Percentiles rank a stretch among this genome's conserved stretches.
phyloP scores from a whole-genome alignment of 1,284 basidiomycete genomes.

The Sphagnurus paluster region DNA sequence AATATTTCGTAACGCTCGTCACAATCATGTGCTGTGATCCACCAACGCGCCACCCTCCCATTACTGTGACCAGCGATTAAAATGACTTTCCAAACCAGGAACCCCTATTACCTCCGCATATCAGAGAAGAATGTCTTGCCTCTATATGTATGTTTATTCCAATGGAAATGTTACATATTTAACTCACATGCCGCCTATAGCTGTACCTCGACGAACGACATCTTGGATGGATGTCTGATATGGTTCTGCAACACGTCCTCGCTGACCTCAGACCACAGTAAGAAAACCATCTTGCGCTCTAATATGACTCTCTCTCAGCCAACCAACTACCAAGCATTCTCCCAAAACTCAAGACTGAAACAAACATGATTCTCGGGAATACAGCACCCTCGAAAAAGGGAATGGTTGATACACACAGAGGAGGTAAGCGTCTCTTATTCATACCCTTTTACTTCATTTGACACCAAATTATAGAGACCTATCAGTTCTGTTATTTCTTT shows the following conservation, averaged over 20 bases:
- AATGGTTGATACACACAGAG: constrained; percentile 70
- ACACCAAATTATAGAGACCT: too few relatives aligned
- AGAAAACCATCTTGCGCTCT: constrained; percentile 17
- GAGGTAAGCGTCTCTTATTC: constrained; percentile 53
- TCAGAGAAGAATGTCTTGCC: constrained; percentile 64
- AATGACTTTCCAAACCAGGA: constrained; percentile 58
- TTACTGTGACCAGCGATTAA: not conserved
- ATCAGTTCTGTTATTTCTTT: constrained; percentile 82
- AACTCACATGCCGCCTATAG: constrained; percentile 33
- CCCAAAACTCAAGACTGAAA: constrained; percentile 64
- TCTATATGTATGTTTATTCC: constrained; percentile 54
- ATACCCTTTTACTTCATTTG: too few relatives aligned
- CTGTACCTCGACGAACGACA: constrained; percentile 80
- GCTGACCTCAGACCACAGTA: constrained; percentile 71
- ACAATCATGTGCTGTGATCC: constrained; percentile 15
- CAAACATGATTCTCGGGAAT: constrained; percentile 41
- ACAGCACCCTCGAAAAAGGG: constrained; percentile 53
- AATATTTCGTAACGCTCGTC: constrained; percentile 11
- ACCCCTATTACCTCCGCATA: constrained; percentile 70
- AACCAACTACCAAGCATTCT: constrained; percentile 57
- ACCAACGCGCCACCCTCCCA: constrained; percentile 4
- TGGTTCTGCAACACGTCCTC: constrained; percentile 67
- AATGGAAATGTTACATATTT: not conserved
- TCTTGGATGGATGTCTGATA: constrained; percentile 77
- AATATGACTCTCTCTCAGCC: constrained; percentile 1